Base-by-base conservation (phyloP, 306 rosid genomes). In the Vachellia collinsii region DNA sequence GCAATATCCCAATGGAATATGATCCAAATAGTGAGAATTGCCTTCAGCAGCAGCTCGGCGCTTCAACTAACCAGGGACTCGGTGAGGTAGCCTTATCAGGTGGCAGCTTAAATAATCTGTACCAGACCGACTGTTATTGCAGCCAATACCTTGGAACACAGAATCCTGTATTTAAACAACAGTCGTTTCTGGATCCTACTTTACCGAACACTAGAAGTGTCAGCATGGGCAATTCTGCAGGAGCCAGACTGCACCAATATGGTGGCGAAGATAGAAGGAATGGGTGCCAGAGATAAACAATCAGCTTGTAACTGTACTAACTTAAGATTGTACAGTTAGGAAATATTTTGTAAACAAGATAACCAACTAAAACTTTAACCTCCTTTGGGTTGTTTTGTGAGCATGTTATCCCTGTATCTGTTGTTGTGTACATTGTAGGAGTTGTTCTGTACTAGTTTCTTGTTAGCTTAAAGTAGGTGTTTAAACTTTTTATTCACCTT, bases 1-100 rank as follows among this genome's bases (percentile, higher is more conserved):
- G 87, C 65, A 82, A 85, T 17, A 87, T 86, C 73, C 94, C 98
- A 8, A 22, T 88, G 17, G 89, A 81, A 73, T 64, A 79, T 61
- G 90, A 82, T 70, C 88, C 83, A 16, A 84, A 85, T 77, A 83
- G 87, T 3, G 86, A 84, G 80, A 80, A 83, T 34, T 85, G 72
- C 85, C 82, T 83, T 75, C 86, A 86, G 85, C 88, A 88, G 79
- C 88, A 90, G 37, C 83, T 81, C 20, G 51, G 87, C 85, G 77
- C 89, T 51, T 88, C 87, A 6, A 85, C 51, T 42, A 44, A 81
- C 11, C 83, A 80, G 43, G 79, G 75, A 53, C 84, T 72, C 16
- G 53, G 78, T 53, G 87, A 81, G 42, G 46, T 71, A 72, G 83
- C 83, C 78, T 72, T 80, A 67, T 54, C 87, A n/a, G 63, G 51